Base-by-base conservation (phyloP, 345 rosid genomes). In the Ailanthus altissimus region DNA sequence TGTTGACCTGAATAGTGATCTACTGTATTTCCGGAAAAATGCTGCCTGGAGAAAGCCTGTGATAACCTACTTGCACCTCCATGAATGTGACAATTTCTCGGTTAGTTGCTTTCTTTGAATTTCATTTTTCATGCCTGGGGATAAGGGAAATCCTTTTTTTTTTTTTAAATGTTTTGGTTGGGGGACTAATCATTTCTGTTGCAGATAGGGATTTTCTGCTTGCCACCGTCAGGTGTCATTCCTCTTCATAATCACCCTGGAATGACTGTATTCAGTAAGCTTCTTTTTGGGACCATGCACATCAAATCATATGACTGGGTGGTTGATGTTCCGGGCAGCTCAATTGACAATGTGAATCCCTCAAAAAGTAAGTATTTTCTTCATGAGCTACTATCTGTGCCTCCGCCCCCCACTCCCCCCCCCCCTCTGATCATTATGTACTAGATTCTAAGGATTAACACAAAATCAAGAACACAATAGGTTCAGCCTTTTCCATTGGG, bases 201-300 rank as follows among this genome's bases (percentile, higher is more conserved):
- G 68, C 87, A 97, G 99, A 92, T 97, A 66, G 97, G 93, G 62
- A 92, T 97, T 76, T 97, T 92, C 82, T 94, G 98, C 83, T 89
- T 97, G 84, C 99, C 98, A 5, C 94, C 95, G 12, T 84, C 89
- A 14, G 94, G 90, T 65, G 95, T 89, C 66, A 87, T 97, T 81
- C 99, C 98, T 1, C 97, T 97, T 59, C 99, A 97, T 79, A 90
- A 97, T 69, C 99, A 97, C 85, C 98, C 99, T 7, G 92, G 89
- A 77, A 97, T 97, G 99, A 97, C 98, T 0, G 98, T 97, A 50
- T 97, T 97, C 76, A 90, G 97, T 83, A 94, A 94, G 88, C 91
- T 97, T 71, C 90, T 97, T 8, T 92, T 92, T 18, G 98, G 99
- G 80, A 82, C 93, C 4, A 86, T 94, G 98, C 97, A 97, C 83